These are phyloP conservation scores for Westerdykella ornata DNA, from an alignment of 2,329 filamentous ascomycete species.

Conservation along the genomic window DNA sequence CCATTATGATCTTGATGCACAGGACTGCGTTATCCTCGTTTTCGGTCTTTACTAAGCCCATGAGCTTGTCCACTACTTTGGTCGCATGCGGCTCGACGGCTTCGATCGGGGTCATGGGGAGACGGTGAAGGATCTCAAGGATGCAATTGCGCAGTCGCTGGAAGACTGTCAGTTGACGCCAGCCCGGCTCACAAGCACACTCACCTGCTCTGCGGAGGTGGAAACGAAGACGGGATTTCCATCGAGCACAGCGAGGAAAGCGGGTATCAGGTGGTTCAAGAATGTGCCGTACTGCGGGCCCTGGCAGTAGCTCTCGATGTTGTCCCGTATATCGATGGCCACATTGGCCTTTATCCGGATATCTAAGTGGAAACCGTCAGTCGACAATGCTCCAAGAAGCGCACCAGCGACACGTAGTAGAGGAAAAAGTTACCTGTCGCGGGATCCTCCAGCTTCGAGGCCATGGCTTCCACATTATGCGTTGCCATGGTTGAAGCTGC, in stretches of 20 bases:
- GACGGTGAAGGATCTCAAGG: slow-evolving; percentile 86
- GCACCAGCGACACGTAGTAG: slow-evolving; percentile 2
- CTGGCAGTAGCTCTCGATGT: slow-evolving; percentile 78
- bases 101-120: slow-evolving; percentile 69
- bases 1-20: slow-evolving; percentile 96
- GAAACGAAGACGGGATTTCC: slow-evolving; percentile 87
- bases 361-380: slow-evolving; percentile 51
- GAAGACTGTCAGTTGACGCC: slow-evolving; percentile 29
- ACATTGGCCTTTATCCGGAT: slow-evolving; percentile 73
- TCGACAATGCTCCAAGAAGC: not conserved
- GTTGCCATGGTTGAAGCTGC: slow-evolving; percentile 28
- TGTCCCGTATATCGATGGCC: slow-evolving; percentile 81
- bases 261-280: slow-evolving; percentile 78
- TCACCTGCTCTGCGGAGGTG: slow-evolving; percentile 79
- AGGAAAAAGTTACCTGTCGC: slow-evolving; percentile 26
- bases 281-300: slow-evolving; percentile 73
- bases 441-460: slow-evolving; percentile 43
- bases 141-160: slow-evolving; percentile 83
- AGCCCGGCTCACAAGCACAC: slow-evolving; percentile 18
- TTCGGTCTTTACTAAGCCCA: slow-evolving; percentile 80
- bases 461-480: slow-evolving; percentile 42
- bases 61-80: slow-evolving; percentile 83
- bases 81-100: slow-evolving; percentile 81
- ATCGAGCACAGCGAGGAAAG: slow-evolving; percentile 78
- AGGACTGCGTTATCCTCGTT: slow-evolving; percentile 99